Evolutionary conservation across 2,329 filamentous ascomycete genomes (phyloP), one percentile per base, ranked within the genome.

Genomic region (Sclerotinia nivalis): DNA sequence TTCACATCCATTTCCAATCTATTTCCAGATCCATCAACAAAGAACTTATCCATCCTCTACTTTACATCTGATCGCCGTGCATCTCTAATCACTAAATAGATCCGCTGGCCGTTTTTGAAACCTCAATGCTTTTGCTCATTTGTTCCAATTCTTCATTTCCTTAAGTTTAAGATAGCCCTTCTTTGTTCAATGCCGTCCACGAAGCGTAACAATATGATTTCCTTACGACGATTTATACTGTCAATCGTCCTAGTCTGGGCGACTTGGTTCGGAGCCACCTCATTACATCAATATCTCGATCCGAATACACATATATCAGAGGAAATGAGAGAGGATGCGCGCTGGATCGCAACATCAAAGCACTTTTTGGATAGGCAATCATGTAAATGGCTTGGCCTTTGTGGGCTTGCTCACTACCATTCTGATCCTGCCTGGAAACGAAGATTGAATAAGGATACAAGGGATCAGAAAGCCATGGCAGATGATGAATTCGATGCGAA

Each of bases 381-480:
- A 10, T 97, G 93, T 78, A 87, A 88, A 59, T 96, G 91, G 90
- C 81, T 97, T 55, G 86, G 91, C 47, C 79, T 96, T 40, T 97
- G 93, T 78, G 93, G 93, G 34, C 79, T 92, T n/a, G 84, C 90
- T 66, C 92, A 96, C 77, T 82, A 94, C 73, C 84, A 86, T 67
- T 86, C 82, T 58, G 88, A 89, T 76, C 85, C 86, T 31, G 76
- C 72, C 77, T 80, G 72, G 76, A 67, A 69, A 47, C 71, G 72
- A 49, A 45, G 45, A 50, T 50, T 62, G 28, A 74, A 73, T 72
- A 75, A 72, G 45, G 74, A 71, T 67, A 72, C 71, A 56, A 66
- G 72, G 62, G 65, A 62, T n/a, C 64, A 69, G 15, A 70, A 71
- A 18, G 68, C 66, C 4, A 58, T 70, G 34, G 40, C 62, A 6